Evolutionary conservation across 1,284 basidiomycete species (phyloP).

Genomic region (Cerrena zonata): DNA sequence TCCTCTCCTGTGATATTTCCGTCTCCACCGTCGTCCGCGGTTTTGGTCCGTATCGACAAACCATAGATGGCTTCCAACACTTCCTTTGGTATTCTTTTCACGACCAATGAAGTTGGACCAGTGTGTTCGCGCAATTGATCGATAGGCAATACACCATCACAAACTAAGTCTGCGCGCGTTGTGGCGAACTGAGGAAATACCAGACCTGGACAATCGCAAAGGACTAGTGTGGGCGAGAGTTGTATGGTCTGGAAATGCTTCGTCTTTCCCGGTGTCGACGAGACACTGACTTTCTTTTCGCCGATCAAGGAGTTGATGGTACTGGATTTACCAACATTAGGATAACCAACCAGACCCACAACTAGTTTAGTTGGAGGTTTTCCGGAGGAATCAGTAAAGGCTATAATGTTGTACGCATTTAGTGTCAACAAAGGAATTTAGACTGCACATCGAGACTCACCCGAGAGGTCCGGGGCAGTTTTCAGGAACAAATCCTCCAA

Average conservation of each 20-base stretch:
- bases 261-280: conserved; percentile 95
- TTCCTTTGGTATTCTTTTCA: conserved; percentile 74
- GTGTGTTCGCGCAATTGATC: conserved; percentile 96
- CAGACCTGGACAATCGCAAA: conserved; percentile 98
- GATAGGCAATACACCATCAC: conserved; percentile 95
- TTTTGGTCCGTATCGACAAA: conserved; percentile 65
- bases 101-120: conserved; percentile 79
- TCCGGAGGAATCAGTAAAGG: conserved; percentile 61
- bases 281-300: conserved; percentile 95
- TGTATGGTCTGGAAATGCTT: conserved; percentile 99
- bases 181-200: conserved; percentile 98
- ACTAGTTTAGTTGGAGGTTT: conserved; percentile 66
- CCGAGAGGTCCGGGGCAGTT: conserved; percentile 70
- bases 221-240: conserved; percentile 77
- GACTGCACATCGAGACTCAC: conserved; percentile 43
- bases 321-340: conserved; percentile 96
- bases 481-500: conserved; percentile 82
- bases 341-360: conserved; percentile 96
- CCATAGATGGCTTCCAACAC: conserved; percentile 92
- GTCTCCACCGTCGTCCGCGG: conserved; percentile 81
- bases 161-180: conserved; percentile 91
- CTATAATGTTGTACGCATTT: conserved; percentile 32
- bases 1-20: conserved; percentile 77
- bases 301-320: conserved; percentile 95
- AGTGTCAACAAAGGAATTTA: not conserved